Conservation (phyloP, 1,284 basidiomycete genomes). For the Phlebopus sp. region DNA sequence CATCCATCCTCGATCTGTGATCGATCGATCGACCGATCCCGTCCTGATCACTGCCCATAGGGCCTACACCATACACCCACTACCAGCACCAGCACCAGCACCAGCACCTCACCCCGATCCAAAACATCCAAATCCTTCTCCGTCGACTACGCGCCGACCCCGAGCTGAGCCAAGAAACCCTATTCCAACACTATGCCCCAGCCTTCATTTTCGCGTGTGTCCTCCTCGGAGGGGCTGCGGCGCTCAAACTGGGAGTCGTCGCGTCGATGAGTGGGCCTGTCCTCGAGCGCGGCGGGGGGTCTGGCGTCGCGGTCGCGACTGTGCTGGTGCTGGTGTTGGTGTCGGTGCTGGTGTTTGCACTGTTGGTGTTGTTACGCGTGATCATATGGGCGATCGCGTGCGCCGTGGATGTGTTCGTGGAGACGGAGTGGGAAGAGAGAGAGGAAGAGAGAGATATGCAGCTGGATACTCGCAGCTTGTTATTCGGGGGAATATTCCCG, state of each 20-base stretch:
- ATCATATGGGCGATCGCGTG: conserved; percentile 3
- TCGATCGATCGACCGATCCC: too few relatives aligned
- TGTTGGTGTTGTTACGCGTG: conserved; percentile 1
- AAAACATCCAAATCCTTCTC: conserved; percentile 2
- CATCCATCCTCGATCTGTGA: too few relatives aligned
- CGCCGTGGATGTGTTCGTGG: conserved; percentile 2
- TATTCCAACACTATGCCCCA: conserved; percentile 2
- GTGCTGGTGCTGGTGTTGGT: not conserved
- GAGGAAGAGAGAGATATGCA: not conserved
- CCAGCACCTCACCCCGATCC: not conserved
- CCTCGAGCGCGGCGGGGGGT: too few relatives aligned
- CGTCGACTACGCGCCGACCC: conserved; percentile 2
- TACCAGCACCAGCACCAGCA: not conserved
- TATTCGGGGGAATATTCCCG: conserved; percentile 7
- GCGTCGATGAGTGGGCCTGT: too few relatives aligned
- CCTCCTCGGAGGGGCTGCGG: not conserved
- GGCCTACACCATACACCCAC: not conserved
- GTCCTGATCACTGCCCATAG: too few relatives aligned
- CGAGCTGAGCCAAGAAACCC: not conserved
- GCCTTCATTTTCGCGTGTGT: conserved; percentile 5
- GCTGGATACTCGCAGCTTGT: not conserved
- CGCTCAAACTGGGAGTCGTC: conserved; percentile 5
- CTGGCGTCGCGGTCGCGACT: not conserved
- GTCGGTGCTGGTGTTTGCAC: not conserved
- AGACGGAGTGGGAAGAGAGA: not conserved